Evolutionary conservation across 1,284 basidiomycete genomes (phyloP).

Genomic region (Cystobasidium sp.): DNA sequence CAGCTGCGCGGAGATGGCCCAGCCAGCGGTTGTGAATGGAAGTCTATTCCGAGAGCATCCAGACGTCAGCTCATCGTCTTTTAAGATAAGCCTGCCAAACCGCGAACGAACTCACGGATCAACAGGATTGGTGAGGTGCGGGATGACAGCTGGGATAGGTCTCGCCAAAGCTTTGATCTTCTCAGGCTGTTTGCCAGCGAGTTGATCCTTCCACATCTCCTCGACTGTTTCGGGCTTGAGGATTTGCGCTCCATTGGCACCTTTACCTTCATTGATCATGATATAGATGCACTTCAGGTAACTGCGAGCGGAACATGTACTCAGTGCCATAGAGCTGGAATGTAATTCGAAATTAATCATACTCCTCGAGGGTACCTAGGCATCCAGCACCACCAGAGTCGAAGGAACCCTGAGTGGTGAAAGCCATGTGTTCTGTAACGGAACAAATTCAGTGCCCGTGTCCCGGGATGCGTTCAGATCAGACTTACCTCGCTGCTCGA

Average conservation of each 20-base stretch:
- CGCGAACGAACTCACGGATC: not conserved
- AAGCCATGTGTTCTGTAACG: conserved; percentile 13
- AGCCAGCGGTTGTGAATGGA: conserved; percentile 21
- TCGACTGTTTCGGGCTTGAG: conserved; percentile 49
- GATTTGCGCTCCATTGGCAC: conserved; percentile 50
- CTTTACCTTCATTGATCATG: conserved; percentile 52
- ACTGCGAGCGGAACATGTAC: not conserved
- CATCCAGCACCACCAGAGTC: conserved; percentile 46
- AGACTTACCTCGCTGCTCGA: conserved; percentile 17
- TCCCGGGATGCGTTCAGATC: not conserved
- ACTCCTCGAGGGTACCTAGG: conserved; percentile 50
- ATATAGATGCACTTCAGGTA: conserved; percentile 49
- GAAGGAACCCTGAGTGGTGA: conserved; percentile 28
- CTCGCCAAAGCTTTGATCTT: conserved; percentile 45
- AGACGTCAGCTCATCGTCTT: not conserved
- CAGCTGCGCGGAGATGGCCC: conserved; percentile 26
- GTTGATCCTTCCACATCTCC: conserved; percentile 49
- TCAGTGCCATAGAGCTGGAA: not conserved
- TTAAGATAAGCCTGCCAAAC: not conserved
- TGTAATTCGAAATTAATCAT: conserved; percentile 19
- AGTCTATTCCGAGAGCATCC: not conserved
- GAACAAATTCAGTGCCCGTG: not conserved
- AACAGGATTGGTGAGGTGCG: conserved; percentile 28
- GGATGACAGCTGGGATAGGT: conserved; percentile 45
- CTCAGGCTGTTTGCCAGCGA: conserved; percentile 44